A percentile compares a stretch with the other conserved stretches of the same genome.
These are phyloP conservation scores for Sclerotinia glacialis DNA, from an alignment of 2,329 filamentous ascomycete species.

Conservation along the genomic window DNA sequence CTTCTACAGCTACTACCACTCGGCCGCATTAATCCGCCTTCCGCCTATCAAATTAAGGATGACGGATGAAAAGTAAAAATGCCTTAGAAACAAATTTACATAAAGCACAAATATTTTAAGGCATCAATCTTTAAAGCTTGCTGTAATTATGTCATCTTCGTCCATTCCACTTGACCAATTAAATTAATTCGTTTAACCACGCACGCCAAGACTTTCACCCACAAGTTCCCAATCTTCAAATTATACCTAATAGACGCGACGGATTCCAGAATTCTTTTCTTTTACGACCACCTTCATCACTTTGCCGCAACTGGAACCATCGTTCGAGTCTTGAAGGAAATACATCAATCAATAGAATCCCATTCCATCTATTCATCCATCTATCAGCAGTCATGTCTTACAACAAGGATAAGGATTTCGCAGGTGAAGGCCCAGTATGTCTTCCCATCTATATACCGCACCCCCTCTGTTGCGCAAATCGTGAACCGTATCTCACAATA, in stretches of 20 bases:
- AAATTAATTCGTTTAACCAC: slow-evolving; percentile 24
- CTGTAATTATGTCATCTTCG: neutral
- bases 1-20: neutral
- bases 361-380: slow-evolving; percentile 16
- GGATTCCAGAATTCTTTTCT: neutral
- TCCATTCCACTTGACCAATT: slow-evolving; percentile 19
- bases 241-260: neutral
- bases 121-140: neutral
- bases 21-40: neutral
- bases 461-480: neutral
- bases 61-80: neutral
- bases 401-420: slow-evolving; percentile 94
- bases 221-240: slow-evolving; percentile 24
- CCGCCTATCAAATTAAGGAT: slow-evolving; percentile 18
- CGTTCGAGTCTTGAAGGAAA: slow-evolving; percentile 79
- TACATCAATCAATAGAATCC: slow-evolving; percentile 38
- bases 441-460: neutral
- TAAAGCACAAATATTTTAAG: neutral
- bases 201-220: slow-evolving; percentile 29
- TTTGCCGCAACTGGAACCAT: slow-evolving; percentile 64
- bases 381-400: slow-evolving; percentile 69
- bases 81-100: neutral
- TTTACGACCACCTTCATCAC: slow-evolving; percentile 62
- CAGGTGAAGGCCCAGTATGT: slow-evolving; percentile 77
- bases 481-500: neutral